phyloP scores from a whole-genome alignment of 2,329 filamentous ascomycete species.

The Colletotrichum cordylinicola region DNA sequence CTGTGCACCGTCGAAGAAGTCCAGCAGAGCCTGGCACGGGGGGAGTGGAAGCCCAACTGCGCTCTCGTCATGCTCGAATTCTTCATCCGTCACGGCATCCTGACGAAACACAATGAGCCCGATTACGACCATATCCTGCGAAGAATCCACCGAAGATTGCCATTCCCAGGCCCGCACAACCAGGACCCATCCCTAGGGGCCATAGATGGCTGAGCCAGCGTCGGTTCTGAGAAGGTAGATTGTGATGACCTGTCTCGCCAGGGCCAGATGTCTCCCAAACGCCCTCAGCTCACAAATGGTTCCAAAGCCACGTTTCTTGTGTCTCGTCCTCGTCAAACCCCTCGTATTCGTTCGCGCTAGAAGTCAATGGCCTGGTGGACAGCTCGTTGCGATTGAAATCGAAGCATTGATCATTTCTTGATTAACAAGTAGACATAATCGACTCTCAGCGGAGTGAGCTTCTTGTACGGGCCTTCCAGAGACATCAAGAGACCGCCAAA shows the following conservation, averaged over 20 bases:
- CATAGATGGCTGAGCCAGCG: not conserved
- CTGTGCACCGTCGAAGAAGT: conserved; percentile 81
- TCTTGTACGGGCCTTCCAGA: conserved; percentile 93
- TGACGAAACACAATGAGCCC: conserved; percentile 80
- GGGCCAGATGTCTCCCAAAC: not conserved
- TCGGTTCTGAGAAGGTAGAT: not conserved
- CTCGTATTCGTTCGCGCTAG: not conserved
- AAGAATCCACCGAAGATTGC: conserved; percentile 78
- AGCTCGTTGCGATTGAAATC: not conserved
- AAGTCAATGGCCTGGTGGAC: not conserved
- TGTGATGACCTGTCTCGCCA: not conserved
- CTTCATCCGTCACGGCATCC: conserved; percentile 81
- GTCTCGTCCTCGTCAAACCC: not conserved
- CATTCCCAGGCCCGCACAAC: conserved; percentile 76
- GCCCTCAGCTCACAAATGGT: not conserved
- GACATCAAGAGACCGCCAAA: conserved; percentile 92
- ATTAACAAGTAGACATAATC: conserved; percentile 93
- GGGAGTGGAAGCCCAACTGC: conserved; percentile 93
- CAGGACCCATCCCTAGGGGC: not conserved
- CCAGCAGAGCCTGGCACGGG: conserved; percentile 69
- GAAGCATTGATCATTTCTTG: conserved; percentile 72
- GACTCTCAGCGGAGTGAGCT: conserved; percentile 88
- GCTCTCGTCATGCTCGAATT: conserved; percentile 86
- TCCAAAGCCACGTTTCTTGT: not conserved
- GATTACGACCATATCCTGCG: conserved; percentile 78